Percentiles rank a stretch among this genome's conserved stretches.
Conservation (phyloP, 2,329 filamentous ascomycete genomes). For the Colletotrichum sp. region DNA sequence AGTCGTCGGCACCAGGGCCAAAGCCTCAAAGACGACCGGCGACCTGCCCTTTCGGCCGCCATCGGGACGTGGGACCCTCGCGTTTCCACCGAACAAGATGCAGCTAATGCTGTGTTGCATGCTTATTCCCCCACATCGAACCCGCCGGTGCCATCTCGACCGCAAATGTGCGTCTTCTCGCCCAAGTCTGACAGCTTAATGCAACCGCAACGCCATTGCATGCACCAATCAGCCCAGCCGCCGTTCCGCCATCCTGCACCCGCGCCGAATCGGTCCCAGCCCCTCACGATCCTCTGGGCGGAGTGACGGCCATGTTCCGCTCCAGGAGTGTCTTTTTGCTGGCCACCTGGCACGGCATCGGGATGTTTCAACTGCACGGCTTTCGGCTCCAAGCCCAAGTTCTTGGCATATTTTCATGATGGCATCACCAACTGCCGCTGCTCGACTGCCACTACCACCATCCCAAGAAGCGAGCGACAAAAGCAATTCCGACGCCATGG, state of each 20-base stretch:
- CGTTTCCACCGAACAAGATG: slow-evolving; percentile 11
- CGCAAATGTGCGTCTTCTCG: not conserved
- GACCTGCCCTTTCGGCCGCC: slow-evolving; percentile 6
- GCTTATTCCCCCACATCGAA: slow-evolving; percentile 14
- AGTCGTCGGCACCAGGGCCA: not conserved
- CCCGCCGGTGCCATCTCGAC: not conserved
- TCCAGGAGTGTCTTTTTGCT: not conserved
- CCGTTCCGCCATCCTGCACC: not conserved
- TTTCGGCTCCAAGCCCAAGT: not conserved
- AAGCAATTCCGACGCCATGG: not conserved
- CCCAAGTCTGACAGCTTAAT: not conserved
- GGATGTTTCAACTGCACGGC: not conserved
- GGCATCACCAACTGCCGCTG: not conserved
- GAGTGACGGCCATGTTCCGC: not conserved
- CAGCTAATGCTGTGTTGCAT: slow-evolving; percentile 14
- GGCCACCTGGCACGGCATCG: not conserved
- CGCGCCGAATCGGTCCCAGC: not conserved
- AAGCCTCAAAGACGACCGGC: not conserved
- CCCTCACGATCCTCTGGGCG: not conserved
- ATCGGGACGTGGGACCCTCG: not conserved
- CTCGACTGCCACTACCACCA: not conserved
- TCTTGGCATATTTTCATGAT: not conserved
- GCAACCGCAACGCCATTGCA: not conserved
- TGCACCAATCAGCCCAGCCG: not conserved
- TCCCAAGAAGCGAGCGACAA: not conserved